Conservation (phyloP, 2,329 filamentous ascomycete species). For the Ophiostoma himal-ulmi region DNA sequence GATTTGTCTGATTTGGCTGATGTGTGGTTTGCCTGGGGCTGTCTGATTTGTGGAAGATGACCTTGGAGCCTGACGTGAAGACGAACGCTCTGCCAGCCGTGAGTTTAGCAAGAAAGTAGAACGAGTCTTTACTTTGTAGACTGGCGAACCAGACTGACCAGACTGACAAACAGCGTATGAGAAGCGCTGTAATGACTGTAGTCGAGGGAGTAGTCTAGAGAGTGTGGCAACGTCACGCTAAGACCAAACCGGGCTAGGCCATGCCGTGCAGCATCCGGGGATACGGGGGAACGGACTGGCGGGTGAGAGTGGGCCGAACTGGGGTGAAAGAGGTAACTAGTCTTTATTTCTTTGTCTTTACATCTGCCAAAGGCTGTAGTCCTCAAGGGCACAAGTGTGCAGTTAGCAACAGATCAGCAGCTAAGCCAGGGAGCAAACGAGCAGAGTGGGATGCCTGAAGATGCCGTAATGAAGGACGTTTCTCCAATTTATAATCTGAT, state of each 20-base stretch:
- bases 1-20: neutral
- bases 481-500: neutral
- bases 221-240: conserved; percentile 9
- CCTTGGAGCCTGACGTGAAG: neutral
- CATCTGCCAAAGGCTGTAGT: neutral
- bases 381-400: neutral
- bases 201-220: neutral
- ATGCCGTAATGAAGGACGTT: neutral
- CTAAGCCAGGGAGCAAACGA: neutral
- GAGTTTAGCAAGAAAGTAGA: neutral
- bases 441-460: neutral
- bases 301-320: conserved; percentile 18
- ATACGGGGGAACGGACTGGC: conserved; percentile 22
- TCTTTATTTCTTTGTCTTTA: neutral
- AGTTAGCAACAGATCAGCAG: neutral
- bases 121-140: neutral
- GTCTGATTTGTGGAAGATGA: neutral
- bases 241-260: conserved; percentile 16
- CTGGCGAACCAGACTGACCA: too few relatives aligned
- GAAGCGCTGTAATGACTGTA: neutral
- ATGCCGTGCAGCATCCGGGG: conserved; percentile 20
- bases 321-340: neutral
- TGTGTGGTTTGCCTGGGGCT: neutral
- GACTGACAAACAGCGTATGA: neutral
- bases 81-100: neutral